Conservation (phyloP, 306 rosid species). For the Acmispon strigosus region DNA sequence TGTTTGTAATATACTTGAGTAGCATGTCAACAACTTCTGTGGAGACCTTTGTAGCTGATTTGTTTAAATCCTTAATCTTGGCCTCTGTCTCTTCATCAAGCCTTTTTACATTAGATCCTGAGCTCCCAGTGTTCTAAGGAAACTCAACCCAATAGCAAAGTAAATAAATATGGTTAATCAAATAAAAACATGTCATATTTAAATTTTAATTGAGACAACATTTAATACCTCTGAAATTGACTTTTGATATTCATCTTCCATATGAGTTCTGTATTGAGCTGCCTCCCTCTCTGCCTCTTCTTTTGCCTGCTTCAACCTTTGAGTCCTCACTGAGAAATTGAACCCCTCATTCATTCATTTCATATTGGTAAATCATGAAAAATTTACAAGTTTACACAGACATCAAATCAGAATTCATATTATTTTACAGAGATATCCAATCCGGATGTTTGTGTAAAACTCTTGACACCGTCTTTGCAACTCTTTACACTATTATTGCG, state of each 20-base stretch:
- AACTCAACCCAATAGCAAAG: background rate
- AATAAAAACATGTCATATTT: background rate
- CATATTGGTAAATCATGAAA: background rate
- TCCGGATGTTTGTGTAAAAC: too few relatives aligned
- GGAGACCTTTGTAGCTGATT: constrained; percentile 39
- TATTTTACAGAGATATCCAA: too few relatives aligned
- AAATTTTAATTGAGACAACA: background rate
- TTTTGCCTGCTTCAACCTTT: constrained; percentile 70
- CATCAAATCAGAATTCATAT: too few relatives aligned
- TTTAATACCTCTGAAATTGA: constrained; percentile 48
- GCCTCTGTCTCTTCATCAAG: constrained; percentile 64
- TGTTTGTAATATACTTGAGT: constrained; percentile 44
- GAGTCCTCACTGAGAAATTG: constrained; percentile 41
- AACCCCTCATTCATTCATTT: constrained; percentile 4
- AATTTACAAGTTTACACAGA: background rate
- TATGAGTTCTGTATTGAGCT: constrained; percentile 38
- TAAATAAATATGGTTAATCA: background rate
- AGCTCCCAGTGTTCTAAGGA: constrained; percentile 47
- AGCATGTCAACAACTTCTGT: constrained; percentile 57
- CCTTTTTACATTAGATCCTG: constrained; percentile 54
- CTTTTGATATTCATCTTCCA: constrained; percentile 68
- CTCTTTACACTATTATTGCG: too few relatives aligned
- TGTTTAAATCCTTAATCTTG: constrained; percentile 44
- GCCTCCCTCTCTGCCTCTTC: constrained; percentile 68
- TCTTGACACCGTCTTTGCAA: too few relatives aligned